These are phyloP conservation scores for Sporothrix globosa DNA, from an alignment of 2,329 filamentous ascomycete species.

Conservation along the genomic window DNA sequence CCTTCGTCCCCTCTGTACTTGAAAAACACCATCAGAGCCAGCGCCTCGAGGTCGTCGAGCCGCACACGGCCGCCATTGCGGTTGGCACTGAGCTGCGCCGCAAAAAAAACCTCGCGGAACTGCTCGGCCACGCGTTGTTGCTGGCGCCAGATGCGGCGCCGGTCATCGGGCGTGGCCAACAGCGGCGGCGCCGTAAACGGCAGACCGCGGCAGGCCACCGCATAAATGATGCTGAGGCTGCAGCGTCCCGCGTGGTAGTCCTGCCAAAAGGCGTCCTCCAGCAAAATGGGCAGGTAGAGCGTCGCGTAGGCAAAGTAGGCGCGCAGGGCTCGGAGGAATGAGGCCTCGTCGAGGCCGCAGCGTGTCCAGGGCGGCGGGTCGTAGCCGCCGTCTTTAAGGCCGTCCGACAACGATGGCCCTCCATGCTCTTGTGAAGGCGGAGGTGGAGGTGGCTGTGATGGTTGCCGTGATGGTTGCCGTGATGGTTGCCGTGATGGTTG, in stretches of 20 bases:
- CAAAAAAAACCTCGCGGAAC: slow-evolving; percentile 38
- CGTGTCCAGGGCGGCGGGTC: slow-evolving; percentile 29
- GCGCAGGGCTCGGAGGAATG: slow-evolving; percentile 34
- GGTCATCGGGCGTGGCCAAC: not conserved
- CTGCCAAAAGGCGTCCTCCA: slow-evolving; percentile 39
- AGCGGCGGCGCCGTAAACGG: slow-evolving; percentile 33
- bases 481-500: not conserved
- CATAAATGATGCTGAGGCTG: slow-evolving; percentile 38
- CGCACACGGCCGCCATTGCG: slow-evolving; percentile 20
- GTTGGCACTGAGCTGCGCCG: slow-evolving; percentile 30
- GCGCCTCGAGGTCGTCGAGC: slow-evolving; percentile 37
- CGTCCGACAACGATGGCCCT: not conserved
- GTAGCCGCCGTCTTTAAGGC: slow-evolving; percentile 25
- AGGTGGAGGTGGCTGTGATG: not conserved
- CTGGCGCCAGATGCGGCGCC: slow-evolving; percentile 37
- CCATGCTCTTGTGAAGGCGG: not conserved
- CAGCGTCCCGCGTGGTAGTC: slow-evolving; percentile 37
- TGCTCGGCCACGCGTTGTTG: slow-evolving; percentile 37
- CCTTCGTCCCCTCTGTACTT: slow-evolving; percentile 24
- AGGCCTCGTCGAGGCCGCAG: slow-evolving; percentile 28
- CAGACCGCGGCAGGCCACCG: slow-evolving; percentile 39
- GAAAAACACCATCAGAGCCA: slow-evolving; percentile 37
- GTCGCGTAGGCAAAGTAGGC: slow-evolving; percentile 39
- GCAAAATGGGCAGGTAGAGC: slow-evolving; percentile 37
- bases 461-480: not conserved